These are phyloP conservation scores for Batkoa obscura DNA, from an alignment of 371 early-diverging fungal species.

Conservation along the genomic window DNA sequence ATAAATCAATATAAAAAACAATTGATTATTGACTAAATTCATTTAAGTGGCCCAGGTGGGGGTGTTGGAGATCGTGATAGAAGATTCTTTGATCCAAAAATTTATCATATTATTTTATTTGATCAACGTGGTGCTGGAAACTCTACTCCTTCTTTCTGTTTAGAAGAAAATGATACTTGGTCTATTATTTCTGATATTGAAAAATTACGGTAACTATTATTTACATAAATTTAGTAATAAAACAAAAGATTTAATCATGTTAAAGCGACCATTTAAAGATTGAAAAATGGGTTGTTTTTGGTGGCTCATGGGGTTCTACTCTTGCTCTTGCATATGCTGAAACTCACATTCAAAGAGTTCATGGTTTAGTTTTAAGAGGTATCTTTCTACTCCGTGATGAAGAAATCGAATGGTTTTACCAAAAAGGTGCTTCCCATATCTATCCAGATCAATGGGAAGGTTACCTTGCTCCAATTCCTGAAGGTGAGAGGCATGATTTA, in stretches of 20 bases:
- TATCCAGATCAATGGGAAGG: conserved; percentile 35
- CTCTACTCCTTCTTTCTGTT: conserved; percentile 28
- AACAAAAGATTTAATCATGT: neutral
- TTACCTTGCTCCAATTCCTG: conserved; percentile 34
- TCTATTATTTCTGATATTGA: conserved; percentile 36
- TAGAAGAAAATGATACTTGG: conserved; percentile 35
- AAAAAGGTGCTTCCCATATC: conserved; percentile 25
- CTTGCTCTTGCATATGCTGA: conserved; percentile 33
- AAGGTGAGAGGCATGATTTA: conserved; percentile 28
- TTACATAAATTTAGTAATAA: neutral
- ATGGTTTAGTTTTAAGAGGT: conserved; percentile 38
- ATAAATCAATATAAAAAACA: conserved; percentile 8
- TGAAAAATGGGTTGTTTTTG: conserved; percentile 45
- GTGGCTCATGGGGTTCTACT: conserved; percentile 25
- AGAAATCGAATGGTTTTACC: conserved; percentile 38
- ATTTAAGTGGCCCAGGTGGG: conserved; percentile 14
- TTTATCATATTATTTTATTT: conserved; percentile 31
- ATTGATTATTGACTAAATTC: neutral
- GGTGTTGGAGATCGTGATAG: conserved; percentile 23
- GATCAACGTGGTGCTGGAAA: conserved; percentile 44
- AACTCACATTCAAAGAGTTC: conserved; percentile 28
- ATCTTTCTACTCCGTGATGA: conserved; percentile 29
- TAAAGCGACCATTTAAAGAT: conserved; percentile 21
- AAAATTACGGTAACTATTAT: conserved; percentile 12
- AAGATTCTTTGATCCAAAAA: conserved; percentile 33